These are phyloP conservation scores for Castanospermum australe DNA, from an alignment of 306 rosid species.

Conservation along the genomic window DNA sequence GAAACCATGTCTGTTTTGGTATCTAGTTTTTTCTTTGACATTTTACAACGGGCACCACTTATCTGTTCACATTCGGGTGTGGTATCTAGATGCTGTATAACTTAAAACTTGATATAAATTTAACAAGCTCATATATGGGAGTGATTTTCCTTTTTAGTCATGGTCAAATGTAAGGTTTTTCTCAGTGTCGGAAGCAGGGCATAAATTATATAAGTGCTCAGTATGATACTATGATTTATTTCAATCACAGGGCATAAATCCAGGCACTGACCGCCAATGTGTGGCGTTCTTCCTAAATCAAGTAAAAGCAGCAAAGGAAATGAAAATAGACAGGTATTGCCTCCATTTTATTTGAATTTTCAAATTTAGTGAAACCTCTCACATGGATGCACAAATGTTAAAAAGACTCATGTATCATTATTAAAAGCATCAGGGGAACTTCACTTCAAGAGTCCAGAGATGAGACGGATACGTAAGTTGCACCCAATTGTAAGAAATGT, in stretches of 20 bases:
- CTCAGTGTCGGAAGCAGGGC: conserved; percentile 9
- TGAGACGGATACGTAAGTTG: background rate
- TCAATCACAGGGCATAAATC: conserved; percentile 86
- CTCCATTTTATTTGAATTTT: conserved; percentile 4
- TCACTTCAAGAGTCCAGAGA: background rate
- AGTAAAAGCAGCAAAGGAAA: conserved; percentile 72
- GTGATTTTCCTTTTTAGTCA: background rate
- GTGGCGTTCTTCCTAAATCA: conserved; percentile 59
- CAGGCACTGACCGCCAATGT: conserved; percentile 64
- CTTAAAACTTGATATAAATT: background rate
- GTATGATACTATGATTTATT: background rate
- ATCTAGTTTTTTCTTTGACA: background rate
- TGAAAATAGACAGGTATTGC: conserved; percentile 84
- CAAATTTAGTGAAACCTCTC: background rate
- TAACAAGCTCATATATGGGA: background rate
- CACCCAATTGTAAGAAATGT: background rate
- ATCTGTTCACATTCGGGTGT: background rate
- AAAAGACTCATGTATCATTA: background rate
- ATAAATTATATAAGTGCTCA: background rate
- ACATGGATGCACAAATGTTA: background rate
- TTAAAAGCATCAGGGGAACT: background rate
- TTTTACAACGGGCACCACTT: background rate
- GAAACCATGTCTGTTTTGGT: background rate
- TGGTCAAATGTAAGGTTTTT: background rate
- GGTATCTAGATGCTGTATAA: background rate